Base-by-base conservation (phyloP, 164 flowering plant species). In the Chimonanthus salicifolius region DNA sequence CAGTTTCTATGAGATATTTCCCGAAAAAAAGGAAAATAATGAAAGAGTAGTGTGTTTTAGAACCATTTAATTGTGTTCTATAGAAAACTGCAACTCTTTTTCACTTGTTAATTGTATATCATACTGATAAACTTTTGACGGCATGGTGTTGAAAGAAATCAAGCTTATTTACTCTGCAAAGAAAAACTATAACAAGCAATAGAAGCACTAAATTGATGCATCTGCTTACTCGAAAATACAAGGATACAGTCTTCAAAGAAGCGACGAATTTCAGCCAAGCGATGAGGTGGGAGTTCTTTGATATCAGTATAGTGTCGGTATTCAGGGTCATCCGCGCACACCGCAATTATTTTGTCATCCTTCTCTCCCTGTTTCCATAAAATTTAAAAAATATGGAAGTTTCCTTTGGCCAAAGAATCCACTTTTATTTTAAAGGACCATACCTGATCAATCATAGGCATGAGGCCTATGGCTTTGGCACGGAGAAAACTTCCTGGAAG, bases 361-460 rank as follows among this genome's bases (percentile, higher is more conserved):
- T 89, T 91, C 74, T 91, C 96, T 58, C 96, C 96, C 91, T 91
- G 79, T 49, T 18, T 62, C 51, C 64, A 68, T 67, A 45, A 58
- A 46, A 9, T 63, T 70, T 54, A 77, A n/a, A 62, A 58, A n/a
- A 65, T n/a, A 65, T 49, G 10, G 68, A 49, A 67, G 43, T 9
- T 58, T 62, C 54, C n/a, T 20, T 21, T 33, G 45, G 65, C 11
- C 60, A 58, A 71, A 43, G 16, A 65, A 63, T 3, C 45, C n/a
- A 54, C 7, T 4, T 47, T 16, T 16, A 2, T 47, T 11, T 62
- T 46, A 47, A 11, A 49, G 66, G 72, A 54, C 18, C 13, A 18
- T 78, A 85, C 92, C 87, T 90, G 95, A 78, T 90, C 95, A 76
- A 90, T 90, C 95, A 90, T 90, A 77, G 95, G 95, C 95, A 90